Percentiles rank a stretch among this genome's conserved stretches.
These are phyloP conservation scores for Xylaria telfairii DNA, from an alignment of 495 filamentous ascomycete species.

Conservation along the genomic window DNA sequence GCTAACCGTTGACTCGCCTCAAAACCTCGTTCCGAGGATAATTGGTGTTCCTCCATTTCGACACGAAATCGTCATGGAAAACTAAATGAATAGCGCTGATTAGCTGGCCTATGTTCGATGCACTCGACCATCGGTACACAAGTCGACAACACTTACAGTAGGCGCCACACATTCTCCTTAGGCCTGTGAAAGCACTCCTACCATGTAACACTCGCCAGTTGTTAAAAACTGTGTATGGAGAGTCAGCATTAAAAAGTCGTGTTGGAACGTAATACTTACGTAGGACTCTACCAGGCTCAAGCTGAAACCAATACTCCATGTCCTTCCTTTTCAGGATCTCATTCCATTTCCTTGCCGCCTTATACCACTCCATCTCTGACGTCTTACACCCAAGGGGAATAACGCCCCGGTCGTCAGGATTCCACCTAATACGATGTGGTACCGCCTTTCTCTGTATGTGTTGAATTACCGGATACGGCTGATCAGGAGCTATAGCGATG, in stretches of 20 bases:
- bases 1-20: slow-evolving; percentile 43
- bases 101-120: background rate
- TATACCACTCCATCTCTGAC: slow-evolving; percentile 70
- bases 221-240: slow-evolving; percentile 71
- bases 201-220: slow-evolving; percentile 96
- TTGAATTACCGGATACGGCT: slow-evolving; percentile 71
- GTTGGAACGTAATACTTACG: slow-evolving; percentile 55
- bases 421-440: slow-evolving; percentile 84
- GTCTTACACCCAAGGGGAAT: slow-evolving; percentile 47
- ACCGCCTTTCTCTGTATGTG: slow-evolving; percentile 53
- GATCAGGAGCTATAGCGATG: slow-evolving; percentile 73
- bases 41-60: slow-evolving; percentile 74
- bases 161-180: slow-evolving; percentile 84
- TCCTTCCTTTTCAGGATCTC: slow-evolving; percentile 60
- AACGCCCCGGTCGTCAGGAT: slow-evolving; percentile 82
- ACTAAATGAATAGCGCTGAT: slow-evolving; percentile 56
- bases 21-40: slow-evolving; percentile 60
- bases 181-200: slow-evolving; percentile 77
- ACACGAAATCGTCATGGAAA: slow-evolving; percentile 85
- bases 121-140: background rate
- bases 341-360: slow-evolving; percentile 71
- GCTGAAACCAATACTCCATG: slow-evolving; percentile 73
- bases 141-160: slow-evolving; percentile 67
- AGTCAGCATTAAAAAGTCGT: slow-evolving; percentile 22
- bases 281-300: slow-evolving; percentile 77